Percentiles rank a stretch among this genome's conserved stretches.
Evolutionary conservation across 2,329 filamentous ascomycete genomes (phyloP).

Genomic region (Phialocephala sp.): DNA sequence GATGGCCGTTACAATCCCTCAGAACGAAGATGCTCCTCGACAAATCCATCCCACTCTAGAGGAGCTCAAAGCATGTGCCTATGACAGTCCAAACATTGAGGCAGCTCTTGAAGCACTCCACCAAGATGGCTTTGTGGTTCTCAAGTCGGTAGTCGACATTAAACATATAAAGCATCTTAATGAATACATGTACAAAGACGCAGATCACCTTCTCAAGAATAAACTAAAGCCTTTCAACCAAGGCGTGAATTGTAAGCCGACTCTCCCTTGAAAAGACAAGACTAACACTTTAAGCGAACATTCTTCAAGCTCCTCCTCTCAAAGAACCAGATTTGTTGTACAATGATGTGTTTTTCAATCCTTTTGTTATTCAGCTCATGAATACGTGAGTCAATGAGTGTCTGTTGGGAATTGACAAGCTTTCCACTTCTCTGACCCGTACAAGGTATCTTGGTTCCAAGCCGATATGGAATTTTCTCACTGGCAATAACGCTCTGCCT

Average conservation of each 20-base stretch:
- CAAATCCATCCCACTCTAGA: conserved; percentile 34
- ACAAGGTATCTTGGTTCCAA: conserved; percentile 48
- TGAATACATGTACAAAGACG: conserved; percentile 45
- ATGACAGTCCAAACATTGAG: conserved; percentile 41
- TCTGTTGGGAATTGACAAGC: background rate
- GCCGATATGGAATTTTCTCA: conserved; percentile 49
- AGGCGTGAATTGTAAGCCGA: conserved; percentile 43
- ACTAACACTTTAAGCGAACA: conserved; percentile 43
- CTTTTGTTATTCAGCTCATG: conserved; percentile 48
- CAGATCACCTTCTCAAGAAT: conserved; percentile 40
- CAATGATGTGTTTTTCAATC: conserved; percentile 50
- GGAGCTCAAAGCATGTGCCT: conserved; percentile 36
- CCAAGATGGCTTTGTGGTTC: conserved; percentile 46
- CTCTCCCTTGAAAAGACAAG: background rate
- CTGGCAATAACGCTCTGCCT: conserved; percentile 48
- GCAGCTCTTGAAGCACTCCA: conserved; percentile 46
- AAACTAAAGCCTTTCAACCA: conserved; percentile 44
- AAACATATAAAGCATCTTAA: conserved; percentile 45
- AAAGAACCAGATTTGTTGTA: conserved; percentile 42
- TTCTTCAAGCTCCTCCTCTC: conserved; percentile 48
- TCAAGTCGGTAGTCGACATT: conserved; percentile 45
- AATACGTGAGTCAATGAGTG: conserved; percentile 42
- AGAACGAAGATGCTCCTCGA: conserved; percentile 28
- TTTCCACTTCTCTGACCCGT: background rate
- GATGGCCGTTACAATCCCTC: background rate